These are phyloP conservation scores for Xylariaceae sp. DNA, from an alignment of 2,329 filamentous ascomycete genomes.

Conservation along the genomic window DNA sequence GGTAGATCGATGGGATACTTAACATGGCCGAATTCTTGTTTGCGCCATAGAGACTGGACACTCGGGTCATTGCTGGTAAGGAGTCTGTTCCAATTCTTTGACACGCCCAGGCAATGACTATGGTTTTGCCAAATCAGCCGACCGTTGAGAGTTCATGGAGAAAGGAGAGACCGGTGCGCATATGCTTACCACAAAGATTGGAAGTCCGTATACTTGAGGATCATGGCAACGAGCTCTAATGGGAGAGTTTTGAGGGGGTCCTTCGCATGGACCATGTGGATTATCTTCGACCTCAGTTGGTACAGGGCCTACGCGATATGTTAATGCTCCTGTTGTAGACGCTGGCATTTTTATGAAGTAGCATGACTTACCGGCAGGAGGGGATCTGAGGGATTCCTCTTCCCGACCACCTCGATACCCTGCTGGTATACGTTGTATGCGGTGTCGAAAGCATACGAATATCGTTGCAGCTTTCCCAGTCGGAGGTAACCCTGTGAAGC, in stretches of 20 bases:
- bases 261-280: conserved; percentile 10
- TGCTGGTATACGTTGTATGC: conserved; percentile 25
- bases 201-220: conserved; percentile 24
- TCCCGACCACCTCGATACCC: conserved; percentile 25
- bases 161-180: not conserved
- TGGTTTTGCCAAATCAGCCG: conserved; percentile 1
- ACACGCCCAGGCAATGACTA: conserved; percentile 27
- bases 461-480: conserved; percentile 26
- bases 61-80: conserved; percentile 15
- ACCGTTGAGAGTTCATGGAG: not conserved
- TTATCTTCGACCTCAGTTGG: conserved; percentile 20
- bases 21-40: conserved; percentile 16
- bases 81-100: conserved; percentile 23
- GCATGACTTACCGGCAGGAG: conserved; percentile 20
- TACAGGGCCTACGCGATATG: conserved; percentile 14
- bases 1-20: not conserved
- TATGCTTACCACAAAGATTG: conserved; percentile 22
- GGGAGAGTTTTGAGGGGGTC: conserved; percentile 25
- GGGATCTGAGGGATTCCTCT: conserved; percentile 22
- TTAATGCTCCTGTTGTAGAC: conserved; percentile 1
- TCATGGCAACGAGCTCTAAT: conserved; percentile 25
- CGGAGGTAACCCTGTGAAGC: conserved; percentile 25
- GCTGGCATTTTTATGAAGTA: not conserved
- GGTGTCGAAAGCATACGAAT: conserved; percentile 13
- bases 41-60: conserved; percentile 22